Base-by-base conservation (phyloP, 2,329 filamentous ascomycete species). In the Proliferodiscus dingleyae region DNA sequence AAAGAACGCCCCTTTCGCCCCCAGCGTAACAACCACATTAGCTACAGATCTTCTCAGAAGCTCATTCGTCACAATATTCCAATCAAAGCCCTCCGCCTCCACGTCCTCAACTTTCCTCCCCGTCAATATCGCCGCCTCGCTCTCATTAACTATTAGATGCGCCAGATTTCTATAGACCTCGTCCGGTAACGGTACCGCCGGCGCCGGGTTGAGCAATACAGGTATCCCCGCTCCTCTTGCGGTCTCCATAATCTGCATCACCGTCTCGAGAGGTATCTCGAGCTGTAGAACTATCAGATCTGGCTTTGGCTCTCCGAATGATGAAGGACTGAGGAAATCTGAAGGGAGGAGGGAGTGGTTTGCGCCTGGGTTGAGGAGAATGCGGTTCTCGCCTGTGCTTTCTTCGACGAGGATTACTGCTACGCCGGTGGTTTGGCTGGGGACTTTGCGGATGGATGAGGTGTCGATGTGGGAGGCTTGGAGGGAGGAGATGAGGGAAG, bases 101-200 rank as follows among this genome's bases (percentile, higher is more conserved):
- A 72, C 58, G 1, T 61, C 66, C 10, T 63, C 56, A 3, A 67
- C 59, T 1, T 60, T 59, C 3, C 64, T 62, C 2, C 77, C 80
- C 0, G 79, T 81, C 44, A 95, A 74, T 40, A 90, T 77, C 7
- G 82, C 77, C 2, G 89, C 87, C 69, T 96, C 90, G 1, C 85
- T 93, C 71, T 96, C 90, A 61, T 97, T 96, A 58, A 96, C 78
- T 41, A 96, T 79, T 34, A 96, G 72, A 59, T 95, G 88, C 33
- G 81, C 80, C 24, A 96, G 74, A 1, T 77, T 78, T 5, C 64
- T 57, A 62, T 86, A 93, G 7, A 80, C 81, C 22, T 78, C 73
- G 0, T 71, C 71, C 1, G 87, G 89, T 3, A 95, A 67, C 7
- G 69, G 66, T 36, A 82, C 75, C 3, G 89, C 89, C 4, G 86